Conservation (phyloP, 768 basidiomycete species). For the Suillus clintonianus region DNA sequence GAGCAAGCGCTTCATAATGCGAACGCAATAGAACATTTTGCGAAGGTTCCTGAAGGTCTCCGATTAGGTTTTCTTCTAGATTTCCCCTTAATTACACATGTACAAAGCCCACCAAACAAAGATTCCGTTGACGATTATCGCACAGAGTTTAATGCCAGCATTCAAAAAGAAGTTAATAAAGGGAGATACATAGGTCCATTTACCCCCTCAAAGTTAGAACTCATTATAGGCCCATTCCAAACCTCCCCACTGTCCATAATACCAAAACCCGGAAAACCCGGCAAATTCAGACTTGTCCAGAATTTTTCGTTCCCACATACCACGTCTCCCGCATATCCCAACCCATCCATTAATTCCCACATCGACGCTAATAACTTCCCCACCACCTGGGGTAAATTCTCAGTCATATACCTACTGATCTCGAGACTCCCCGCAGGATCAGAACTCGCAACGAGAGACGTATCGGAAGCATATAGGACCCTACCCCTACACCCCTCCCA, state of each 20-base stretch:
- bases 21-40: no score
- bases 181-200: conserved; percentile 15
- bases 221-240: conserved; percentile 18
- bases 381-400: conserved; percentile 48
- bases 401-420: conserved; percentile 24
- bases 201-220: conserved; percentile 14
- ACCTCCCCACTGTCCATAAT: conserved; percentile 26
- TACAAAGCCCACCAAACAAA: no score
- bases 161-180: neutral
- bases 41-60: no score
- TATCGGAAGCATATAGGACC: conserved; percentile 35
- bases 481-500: conserved; percentile 30
- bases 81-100: no score
- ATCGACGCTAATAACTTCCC: conserved; percentile 38
- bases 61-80: no score
- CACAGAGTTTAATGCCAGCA: neutral
- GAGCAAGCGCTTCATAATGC: no score
- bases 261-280: conserved; percentile 35
- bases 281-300: conserved; percentile 37
- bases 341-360: conserved; percentile 33
- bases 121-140: no score
- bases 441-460: conserved; percentile 32
- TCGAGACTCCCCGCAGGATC: conserved; percentile 30
- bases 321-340: neutral
- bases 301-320: conserved; percentile 36